Evolutionary conservation across 179 eudicot species (phyloP), one percentile per base, ranked within the genome.

Genomic region (Pouteria campechiana): DNA sequence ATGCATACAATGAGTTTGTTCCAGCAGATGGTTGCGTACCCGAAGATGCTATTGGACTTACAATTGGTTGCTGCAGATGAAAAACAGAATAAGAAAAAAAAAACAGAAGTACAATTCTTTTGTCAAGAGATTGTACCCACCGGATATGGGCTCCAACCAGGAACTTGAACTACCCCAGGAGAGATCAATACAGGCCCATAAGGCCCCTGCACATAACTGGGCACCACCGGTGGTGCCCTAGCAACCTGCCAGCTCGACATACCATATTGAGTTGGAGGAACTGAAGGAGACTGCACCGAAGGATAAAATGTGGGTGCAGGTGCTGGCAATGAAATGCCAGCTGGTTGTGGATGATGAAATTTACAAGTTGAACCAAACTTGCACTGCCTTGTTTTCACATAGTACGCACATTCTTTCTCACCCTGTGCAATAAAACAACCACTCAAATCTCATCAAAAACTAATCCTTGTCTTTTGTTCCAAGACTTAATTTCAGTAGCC

Each of bases 311-410:
- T 43, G 5, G 78, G 52, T 30, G 70, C 33, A 12, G 73, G 64
- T 35, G 67, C 52, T 30, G 66, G 78, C 33, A 65, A 27, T 25
- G 63, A 75, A 43, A 66, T 55, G 28, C 73, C 70, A 15, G 74
- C 61, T 34, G 84, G 84, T 52, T 70, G 85, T 46, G 98, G 95
- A 61, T 90, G 98, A 67, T 90, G 76, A 62, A 86, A 90, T 69
- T 90, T 90, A 70, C 98, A 90, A 23, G 94, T 81, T 65, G 48
- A 56, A 12, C 88, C 88, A 53, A 75, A 79, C 46, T 79, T 75
- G 56, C 88, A 79, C 46, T 67, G 69, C 48, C 88, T 79, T 4
- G 79, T 75, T 66, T 72, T 79, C 46, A 69, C 53, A 56, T 69
- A 79, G 58, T 79, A 79, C 7, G 79, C 50, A 55, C 88, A 79